Percentiles rank a stretch among this genome's conserved stretches.
These are phyloP conservation scores for Parietaria judaica DNA, from an alignment of 306 rosid genomes.

Conservation along the genomic window DNA sequence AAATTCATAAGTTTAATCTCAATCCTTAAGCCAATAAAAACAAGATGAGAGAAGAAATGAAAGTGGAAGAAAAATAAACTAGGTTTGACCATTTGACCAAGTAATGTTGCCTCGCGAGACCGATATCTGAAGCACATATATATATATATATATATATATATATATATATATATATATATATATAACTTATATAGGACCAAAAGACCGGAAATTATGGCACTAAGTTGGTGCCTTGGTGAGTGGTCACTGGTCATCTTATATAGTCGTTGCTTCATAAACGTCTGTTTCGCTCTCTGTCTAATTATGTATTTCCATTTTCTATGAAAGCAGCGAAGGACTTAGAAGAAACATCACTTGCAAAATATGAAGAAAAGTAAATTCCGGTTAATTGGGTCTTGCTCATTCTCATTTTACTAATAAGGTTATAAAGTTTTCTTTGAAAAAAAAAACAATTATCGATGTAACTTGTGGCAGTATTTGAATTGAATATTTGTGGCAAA, in stretches of 20 bases:
- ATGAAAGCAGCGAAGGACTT: background rate
- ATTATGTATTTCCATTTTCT: background rate
- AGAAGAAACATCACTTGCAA: no score
- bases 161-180: no score
- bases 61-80: background rate
- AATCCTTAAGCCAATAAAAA: background rate
- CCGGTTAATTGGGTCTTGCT: no score
- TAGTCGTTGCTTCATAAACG: background rate
- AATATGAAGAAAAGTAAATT: no score
- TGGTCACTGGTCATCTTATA: background rate
- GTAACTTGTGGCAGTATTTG: no score
- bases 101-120: slow-evolving; percentile 12
- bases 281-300: background rate
- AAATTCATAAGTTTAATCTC: background rate
- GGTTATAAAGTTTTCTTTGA: no score
- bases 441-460: no score
- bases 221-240: background rate
- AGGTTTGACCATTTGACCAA: background rate
- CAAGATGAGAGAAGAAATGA: background rate
- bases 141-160: no score
- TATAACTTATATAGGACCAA: slow-evolving; percentile 14
- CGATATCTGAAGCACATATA: slow-evolving; percentile 18
- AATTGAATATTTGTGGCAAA: no score
- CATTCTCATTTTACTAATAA: no score
- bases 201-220: slow-evolving; percentile 22